Conservation (phyloP, 148 eudicot genomes). For the Cornus florida region DNA sequence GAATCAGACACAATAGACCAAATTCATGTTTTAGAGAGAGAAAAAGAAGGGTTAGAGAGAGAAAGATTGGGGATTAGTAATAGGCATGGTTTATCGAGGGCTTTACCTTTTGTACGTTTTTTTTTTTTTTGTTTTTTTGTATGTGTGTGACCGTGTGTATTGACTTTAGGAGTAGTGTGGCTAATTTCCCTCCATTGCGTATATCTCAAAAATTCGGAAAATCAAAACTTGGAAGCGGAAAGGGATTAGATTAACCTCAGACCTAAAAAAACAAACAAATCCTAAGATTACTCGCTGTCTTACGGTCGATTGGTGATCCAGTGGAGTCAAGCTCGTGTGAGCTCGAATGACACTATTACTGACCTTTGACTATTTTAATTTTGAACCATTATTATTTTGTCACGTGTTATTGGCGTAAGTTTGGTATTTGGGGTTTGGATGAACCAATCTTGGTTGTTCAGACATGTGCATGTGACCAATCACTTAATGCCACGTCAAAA, state of each 20-base stretch:
- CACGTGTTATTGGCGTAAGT: not conserved
- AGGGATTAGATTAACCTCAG: not conserved
- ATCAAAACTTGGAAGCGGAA: not conserved
- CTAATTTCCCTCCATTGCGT: slow-evolving; percentile 14
- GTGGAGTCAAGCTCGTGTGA: not conserved
- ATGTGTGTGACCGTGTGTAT: not conserved
- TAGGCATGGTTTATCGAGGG: not conserved
- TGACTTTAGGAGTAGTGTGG: not conserved
- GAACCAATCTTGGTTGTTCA: no score
- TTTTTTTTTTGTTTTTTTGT: not conserved
- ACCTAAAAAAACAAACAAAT: no score
- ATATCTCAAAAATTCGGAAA: not conserved
- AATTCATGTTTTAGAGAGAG: slow-evolving; percentile 15
- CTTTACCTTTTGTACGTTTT: not conserved
- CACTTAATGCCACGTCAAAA: no score
- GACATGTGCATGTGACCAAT: no score
- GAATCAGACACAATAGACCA: not conserved
- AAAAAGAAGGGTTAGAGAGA: not conserved
- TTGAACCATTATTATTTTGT: not conserved
- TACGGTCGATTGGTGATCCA: not conserved
- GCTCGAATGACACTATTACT: not conserved
- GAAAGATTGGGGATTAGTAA: slow-evolving; percentile 5
- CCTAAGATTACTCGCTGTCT: not conserved
- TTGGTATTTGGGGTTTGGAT: no score
- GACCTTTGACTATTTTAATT: not conserved